Evolutionary conservation across 169 alveolate genomes (phyloP).

Genomic region (Cryptosporidium meleagridis): DNA sequence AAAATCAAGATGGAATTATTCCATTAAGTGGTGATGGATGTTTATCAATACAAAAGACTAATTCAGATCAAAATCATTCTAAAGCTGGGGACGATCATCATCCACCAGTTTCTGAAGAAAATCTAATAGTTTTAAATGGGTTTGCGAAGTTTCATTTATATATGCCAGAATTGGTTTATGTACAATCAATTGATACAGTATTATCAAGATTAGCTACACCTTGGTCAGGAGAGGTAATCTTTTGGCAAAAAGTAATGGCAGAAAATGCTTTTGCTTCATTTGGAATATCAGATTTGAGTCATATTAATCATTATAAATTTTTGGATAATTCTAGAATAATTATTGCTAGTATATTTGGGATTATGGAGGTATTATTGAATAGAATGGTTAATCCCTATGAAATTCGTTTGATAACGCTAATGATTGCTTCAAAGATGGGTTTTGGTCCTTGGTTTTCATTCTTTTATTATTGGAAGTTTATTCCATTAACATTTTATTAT

Average conservation of each 20-base stretch:
- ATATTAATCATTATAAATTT: neutral
- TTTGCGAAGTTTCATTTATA: constrained; percentile 35
- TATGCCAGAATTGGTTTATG: constrained; percentile 52
- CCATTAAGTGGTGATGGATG: neutral
- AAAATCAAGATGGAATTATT: neutral
- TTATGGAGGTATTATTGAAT: constrained; percentile 24
- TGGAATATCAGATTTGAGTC: constrained; percentile 11
- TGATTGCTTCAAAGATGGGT: constrained; percentile 59
- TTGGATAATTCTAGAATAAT: constrained; percentile 52
- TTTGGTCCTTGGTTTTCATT: constrained; percentile 72
- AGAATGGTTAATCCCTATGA: constrained; percentile 52
- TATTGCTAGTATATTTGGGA: neutral
- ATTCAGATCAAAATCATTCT: no score
- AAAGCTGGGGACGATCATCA: neutral
- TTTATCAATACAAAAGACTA: neutral
- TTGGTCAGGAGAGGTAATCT: constrained; percentile 37
- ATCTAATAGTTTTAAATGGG: neutral
- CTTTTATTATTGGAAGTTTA: constrained; percentile 60
- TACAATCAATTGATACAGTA: constrained; percentile 34
- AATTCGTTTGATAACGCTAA: constrained; percentile 22
- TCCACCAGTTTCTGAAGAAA: neutral
- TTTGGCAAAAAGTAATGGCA: constrained; percentile 18
- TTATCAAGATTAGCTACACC: constrained; percentile 49
- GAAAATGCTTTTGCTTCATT: neutral
- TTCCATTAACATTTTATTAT: constrained; percentile 58